Conservation (phyloP, 2,329 filamentous ascomycete genomes). For the Chrysosphaeria jannelii region DNA sequence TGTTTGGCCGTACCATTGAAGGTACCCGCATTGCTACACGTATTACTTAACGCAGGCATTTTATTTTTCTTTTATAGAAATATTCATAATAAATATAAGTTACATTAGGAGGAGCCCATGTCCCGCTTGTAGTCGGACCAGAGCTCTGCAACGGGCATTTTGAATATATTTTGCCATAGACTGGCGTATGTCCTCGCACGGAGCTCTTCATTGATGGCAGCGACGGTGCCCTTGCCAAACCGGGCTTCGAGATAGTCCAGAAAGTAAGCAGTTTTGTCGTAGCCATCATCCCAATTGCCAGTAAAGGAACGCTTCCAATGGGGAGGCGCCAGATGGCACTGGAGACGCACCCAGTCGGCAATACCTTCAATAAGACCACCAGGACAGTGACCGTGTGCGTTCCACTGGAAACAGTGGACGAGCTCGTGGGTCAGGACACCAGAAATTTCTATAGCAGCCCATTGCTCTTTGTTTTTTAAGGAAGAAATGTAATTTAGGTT, state of each 20-base stretch:
- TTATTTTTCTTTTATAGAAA: too few relatives aligned
- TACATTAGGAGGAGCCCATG: too few relatives aligned
- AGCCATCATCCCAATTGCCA: constrained; percentile 60
- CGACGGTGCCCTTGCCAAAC: constrained; percentile 27
- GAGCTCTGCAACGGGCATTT: too few relatives aligned
- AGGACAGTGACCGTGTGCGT: constrained; percentile 27
- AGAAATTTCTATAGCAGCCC: constrained; percentile 29
- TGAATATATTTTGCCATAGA: too few relatives aligned
- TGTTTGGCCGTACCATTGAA: too few relatives aligned
- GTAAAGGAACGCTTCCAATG: constrained; percentile 39
- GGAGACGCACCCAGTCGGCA: constrained; percentile 72
- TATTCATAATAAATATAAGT: too few relatives aligned
- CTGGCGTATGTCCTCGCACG: constrained; percentile 29
- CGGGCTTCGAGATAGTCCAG: constrained; percentile 52
- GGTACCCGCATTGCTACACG: too few relatives aligned
- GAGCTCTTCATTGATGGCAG: constrained; percentile 36
- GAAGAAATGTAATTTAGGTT: constrained; percentile 40
- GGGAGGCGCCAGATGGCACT: constrained; percentile 39
- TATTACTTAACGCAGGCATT: too few relatives aligned
- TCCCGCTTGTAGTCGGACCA: too few relatives aligned
- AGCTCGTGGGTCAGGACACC: constrained; percentile 80
- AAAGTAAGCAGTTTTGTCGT: constrained; percentile 79
- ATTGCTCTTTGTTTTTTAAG: constrained; percentile 11
- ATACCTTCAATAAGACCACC: constrained; percentile 71
- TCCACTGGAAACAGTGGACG: constrained; percentile 81